Evolutionary conservation across 2,329 filamentous ascomycete genomes (phyloP).

Genomic region (Pestalotiopsis sp.): DNA sequence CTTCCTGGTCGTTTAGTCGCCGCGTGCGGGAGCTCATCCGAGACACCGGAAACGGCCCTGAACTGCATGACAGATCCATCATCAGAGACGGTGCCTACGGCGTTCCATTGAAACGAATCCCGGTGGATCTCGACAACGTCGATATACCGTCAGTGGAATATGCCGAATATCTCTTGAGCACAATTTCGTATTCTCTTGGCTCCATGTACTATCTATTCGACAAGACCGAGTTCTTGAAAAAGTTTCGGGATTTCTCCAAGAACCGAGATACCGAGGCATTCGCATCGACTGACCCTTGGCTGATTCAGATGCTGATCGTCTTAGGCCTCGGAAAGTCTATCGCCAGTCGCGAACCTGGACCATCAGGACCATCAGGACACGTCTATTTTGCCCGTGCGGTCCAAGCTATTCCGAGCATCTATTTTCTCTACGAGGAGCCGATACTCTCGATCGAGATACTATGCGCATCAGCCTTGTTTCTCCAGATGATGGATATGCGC

Average conservation of each 20-base stretch:
- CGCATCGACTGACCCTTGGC: neutral
- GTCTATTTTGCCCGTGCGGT: neutral
- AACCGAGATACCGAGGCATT: neutral
- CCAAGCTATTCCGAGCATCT: neutral
- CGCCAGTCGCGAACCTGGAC: neutral
- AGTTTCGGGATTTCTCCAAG: neutral
- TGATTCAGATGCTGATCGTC: neutral
- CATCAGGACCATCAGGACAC: neutral
- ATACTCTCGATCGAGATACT: neutral
- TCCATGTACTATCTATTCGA: conserved; percentile 2
- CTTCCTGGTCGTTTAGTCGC: neutral
- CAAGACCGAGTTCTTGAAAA: neutral
- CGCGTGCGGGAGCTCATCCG: neutral
- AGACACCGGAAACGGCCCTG: neutral
- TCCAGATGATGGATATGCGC: neutral
- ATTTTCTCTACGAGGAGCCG: neutral
- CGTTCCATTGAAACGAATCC: neutral
- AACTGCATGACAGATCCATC: neutral
- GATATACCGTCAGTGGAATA: neutral
- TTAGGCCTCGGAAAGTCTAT: neutral
- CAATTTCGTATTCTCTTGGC: neutral
- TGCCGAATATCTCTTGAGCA: neutral
- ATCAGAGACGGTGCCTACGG: conserved; percentile 1
- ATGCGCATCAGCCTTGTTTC: neutral
- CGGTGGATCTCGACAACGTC: neutral